Conservation (phyloP, 306 rosid species). For the Sindora glabra region DNA sequence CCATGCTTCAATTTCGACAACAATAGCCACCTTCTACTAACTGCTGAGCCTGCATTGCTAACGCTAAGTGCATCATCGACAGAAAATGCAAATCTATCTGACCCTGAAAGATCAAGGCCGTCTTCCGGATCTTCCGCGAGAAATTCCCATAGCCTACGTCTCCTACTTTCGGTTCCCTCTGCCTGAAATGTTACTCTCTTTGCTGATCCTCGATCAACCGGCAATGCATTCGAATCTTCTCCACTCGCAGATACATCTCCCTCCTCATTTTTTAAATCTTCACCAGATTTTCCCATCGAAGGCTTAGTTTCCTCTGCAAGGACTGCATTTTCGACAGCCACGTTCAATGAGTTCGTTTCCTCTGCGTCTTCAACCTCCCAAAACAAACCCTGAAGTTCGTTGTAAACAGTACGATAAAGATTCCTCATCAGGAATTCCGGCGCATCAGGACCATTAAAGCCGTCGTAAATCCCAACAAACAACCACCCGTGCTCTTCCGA, state of each 20-base stretch:
- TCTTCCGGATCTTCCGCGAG: constrained; percentile 71
- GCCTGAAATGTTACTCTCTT: constrained; percentile 54
- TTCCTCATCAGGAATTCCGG: constrained; percentile 85
- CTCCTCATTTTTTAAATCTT: constrained; percentile 3
- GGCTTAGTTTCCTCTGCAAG: constrained; percentile 8
- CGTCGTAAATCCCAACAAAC: constrained; percentile 86
- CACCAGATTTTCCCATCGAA: neutral
- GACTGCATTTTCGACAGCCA: constrained; percentile 21
- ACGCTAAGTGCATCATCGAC: constrained; percentile 82
- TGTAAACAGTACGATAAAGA: constrained; percentile 70
- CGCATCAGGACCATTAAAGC: constrained; percentile 87
- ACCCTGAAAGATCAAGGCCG: constrained; percentile 90
- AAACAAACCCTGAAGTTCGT: constrained; percentile 75
- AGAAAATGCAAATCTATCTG: constrained; percentile 86
- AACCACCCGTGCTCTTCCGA: constrained; percentile 91
- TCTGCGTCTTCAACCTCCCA: constrained; percentile 59
- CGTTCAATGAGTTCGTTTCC: constrained; percentile 23
- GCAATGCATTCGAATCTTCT: constrained; percentile 12
- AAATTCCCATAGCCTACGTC: constrained; percentile 75
- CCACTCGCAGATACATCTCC: constrained; percentile 7
- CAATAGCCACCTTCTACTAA: constrained; percentile 66
- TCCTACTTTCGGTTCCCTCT: constrained; percentile 38
- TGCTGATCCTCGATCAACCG: constrained; percentile 24
- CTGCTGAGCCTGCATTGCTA: constrained; percentile 71
- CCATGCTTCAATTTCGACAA: constrained; percentile 74